Base-by-base conservation (phyloP, 148 eudicot species). In the Spergularia bocconei region DNA sequence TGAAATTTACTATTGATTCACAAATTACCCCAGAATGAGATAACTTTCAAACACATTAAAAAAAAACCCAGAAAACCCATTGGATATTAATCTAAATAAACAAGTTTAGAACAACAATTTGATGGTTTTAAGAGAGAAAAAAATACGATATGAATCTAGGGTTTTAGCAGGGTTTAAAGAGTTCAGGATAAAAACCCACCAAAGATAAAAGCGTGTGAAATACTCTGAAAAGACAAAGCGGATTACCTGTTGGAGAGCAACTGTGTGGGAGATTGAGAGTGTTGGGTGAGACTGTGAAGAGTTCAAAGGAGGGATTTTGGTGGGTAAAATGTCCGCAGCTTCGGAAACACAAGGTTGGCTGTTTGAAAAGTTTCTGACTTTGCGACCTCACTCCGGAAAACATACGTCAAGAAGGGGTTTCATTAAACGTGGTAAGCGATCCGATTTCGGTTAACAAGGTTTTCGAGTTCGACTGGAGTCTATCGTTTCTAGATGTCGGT, bases 141-240 rank as follows among this genome's bases (percentile, higher is more conserved):
- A 16, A 39, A 29, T n/a, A 7, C 17, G 23, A 65, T 16, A 0
- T 9, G 21, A 65, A 65, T 39, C 52, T 65, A 65, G 69, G 69
- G 69, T 65, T 65, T 65, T 39, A 65, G 69, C 2, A 2, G 41
- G 69, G 69, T 8, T 65, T 65, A n/a, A 12, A 65, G 69, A 65
- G 16, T 39, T 11, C 15, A 16, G n/a, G 69, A 65, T 36, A 41
- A 58, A n/a, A 23, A 58, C 62, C 62, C 62, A 58, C 11, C 25
- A 58, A 58, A n/a, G 9, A 16, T 44, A 29, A 44, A 44, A 44
- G 48, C 48, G 10, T 44, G 48, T 6, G 10, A 2, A 44, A 3
- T 44, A 29, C 36, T 29, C 36, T 29, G 36, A 29, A 53, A 4
- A 14, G 15, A 55, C 7, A 55, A 55, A 55, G 4, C 16, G 14